These are phyloP conservation scores for Dalbergia cultrata DNA, from an alignment of 306 rosid species.

Conservation along the genomic window DNA sequence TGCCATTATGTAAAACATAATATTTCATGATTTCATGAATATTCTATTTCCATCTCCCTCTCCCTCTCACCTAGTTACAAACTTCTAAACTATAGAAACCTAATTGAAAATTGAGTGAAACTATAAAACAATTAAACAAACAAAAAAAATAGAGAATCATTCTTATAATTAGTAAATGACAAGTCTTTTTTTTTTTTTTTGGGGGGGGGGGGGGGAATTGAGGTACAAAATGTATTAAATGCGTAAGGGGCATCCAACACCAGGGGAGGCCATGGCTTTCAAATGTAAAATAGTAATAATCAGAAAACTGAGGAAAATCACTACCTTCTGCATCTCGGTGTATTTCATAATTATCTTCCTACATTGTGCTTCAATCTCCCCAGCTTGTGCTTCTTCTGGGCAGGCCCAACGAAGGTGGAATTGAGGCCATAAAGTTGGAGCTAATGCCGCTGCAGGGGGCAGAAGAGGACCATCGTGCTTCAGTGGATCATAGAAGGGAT, in stretches of 20 bases:
- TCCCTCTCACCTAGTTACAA: no score
- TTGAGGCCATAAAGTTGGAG: constrained; percentile 96
- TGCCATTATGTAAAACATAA: no score
- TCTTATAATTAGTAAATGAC: constrained; percentile 28
- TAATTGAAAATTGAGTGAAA: no score
- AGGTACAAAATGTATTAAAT: background rate
- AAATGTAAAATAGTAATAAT: constrained; percentile 16
- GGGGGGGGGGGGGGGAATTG: no score
- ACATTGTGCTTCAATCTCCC: constrained; percentile 78
- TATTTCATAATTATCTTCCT: constrained; percentile 67
- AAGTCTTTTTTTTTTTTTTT: no score
- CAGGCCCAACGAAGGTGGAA: constrained; percentile 98
- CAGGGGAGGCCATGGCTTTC: background rate
- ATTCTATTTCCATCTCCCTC: no score
- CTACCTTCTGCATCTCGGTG: constrained; percentile 83
- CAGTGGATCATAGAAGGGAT: constrained; percentile 79
- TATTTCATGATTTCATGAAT: no score
- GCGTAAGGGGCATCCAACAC: constrained; percentile 19
- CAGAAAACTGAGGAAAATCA: constrained; percentile 34
- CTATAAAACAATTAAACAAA: no score
- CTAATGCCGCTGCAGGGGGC: constrained; percentile 97
- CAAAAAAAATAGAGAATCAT: constrained; percentile 13
- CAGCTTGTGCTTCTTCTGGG: constrained; percentile 81
- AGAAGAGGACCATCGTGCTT: constrained; percentile 68
- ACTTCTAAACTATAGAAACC: no score